These are phyloP conservation scores for Fusarium sp. DNA, from an alignment of 2,329 filamentous ascomycete species.

Conservation along the genomic window DNA sequence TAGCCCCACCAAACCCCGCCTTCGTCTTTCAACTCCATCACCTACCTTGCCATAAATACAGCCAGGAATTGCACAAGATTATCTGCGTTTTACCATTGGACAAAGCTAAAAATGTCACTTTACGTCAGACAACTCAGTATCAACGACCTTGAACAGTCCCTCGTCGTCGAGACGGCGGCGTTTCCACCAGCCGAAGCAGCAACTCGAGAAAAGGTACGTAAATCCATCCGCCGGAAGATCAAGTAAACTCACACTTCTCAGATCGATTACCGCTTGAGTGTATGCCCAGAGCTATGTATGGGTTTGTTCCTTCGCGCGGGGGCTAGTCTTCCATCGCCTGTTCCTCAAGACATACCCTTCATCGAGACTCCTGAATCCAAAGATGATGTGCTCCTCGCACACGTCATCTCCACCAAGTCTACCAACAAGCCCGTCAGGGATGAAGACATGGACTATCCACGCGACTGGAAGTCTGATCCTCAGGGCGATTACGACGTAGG, in stretches of 20 bases:
- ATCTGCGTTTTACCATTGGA: accelerated
- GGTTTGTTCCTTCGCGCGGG: slow-evolving; percentile 39
- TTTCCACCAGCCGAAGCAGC: slow-evolving; percentile 47
- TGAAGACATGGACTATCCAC: slow-evolving; percentile 45
- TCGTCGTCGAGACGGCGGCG: slow-evolving; percentile 43
- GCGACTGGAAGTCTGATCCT: slow-evolving; percentile 39
- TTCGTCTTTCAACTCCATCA: background rate
- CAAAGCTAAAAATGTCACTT: slow-evolving; percentile 22
- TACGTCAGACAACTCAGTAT: slow-evolving; percentile 43
- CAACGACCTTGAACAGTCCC: slow-evolving; percentile 41
- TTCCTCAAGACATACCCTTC: slow-evolving; percentile 24
- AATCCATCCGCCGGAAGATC: no score
- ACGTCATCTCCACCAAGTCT: slow-evolving; percentile 46
- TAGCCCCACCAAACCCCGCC: slow-evolving; percentile 20
- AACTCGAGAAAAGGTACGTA: slow-evolving; percentile 43
- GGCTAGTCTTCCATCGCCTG: background rate
- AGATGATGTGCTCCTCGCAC: slow-evolving; percentile 41
- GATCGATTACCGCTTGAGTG: slow-evolving; percentile 47
- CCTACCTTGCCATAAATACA: accelerated
- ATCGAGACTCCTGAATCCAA: background rate
- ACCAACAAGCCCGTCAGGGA: slow-evolving; percentile 36
- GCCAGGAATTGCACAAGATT: background rate
- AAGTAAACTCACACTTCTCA: slow-evolving; percentile 12
- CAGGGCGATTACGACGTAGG: slow-evolving; percentile 31
- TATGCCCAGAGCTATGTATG: slow-evolving; percentile 45